phyloP scores from a whole-genome alignment of 345 rosid genomes.

The Citrus inodora region DNA sequence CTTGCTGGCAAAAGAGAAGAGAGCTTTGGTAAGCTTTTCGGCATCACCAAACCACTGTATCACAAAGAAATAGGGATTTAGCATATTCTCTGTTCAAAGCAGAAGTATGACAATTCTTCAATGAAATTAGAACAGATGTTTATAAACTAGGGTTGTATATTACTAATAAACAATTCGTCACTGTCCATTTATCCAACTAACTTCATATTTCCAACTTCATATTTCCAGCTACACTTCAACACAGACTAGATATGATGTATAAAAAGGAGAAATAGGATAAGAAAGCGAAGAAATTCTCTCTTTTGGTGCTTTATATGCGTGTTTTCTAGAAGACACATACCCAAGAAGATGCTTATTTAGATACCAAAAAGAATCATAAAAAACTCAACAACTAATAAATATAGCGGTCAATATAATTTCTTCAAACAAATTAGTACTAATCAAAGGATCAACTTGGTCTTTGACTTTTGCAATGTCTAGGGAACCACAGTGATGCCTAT shows the following conservation, averaged over 20 bases:
- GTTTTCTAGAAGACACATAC: background rate
- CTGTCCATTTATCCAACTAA: background rate
- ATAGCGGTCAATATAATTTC: background rate
- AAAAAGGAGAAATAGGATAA: background rate
- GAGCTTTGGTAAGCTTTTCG: slow-evolving; percentile 94
- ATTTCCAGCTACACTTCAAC: background rate
- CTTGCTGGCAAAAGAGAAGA: slow-evolving; percentile 91
- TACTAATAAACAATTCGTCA: background rate
- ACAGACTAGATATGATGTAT: background rate
- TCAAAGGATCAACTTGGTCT: background rate
- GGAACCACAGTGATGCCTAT: background rate
- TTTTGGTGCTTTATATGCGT: background rate
- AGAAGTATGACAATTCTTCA: background rate
- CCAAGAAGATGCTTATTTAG: background rate
- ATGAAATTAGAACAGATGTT: background rate
- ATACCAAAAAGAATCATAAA: background rate
- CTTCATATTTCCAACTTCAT: background rate
- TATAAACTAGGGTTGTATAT: background rate
- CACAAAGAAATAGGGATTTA: slow-evolving; percentile 1
- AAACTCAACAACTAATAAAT: background rate
- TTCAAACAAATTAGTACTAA: background rate
- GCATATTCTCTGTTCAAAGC: background rate
- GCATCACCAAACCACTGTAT: slow-evolving; percentile 99
- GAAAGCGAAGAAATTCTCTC: background rate
- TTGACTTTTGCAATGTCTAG: background rate